phyloP scores from a whole-genome alignment of 192 early-diverging fungal genomes.

The Coemansia sp. region DNA sequence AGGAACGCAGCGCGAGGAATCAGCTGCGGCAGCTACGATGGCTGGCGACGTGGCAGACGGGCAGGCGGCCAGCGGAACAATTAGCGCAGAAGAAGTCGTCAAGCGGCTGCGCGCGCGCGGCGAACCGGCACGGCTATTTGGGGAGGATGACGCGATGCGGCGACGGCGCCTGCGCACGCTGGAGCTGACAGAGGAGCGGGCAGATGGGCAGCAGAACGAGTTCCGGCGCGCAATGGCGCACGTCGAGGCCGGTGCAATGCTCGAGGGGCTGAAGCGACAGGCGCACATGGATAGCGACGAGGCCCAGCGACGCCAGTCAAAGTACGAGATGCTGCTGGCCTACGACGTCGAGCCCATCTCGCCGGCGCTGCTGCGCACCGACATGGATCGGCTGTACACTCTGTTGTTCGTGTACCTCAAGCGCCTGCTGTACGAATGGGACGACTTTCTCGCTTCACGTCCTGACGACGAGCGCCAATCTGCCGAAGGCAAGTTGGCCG shows the following conservation, averaged over 20 bases:
- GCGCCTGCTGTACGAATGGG: constrained; percentile 84
- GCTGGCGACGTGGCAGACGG: background rate
- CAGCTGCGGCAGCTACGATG: background rate
- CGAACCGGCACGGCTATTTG: constrained; percentile 90
- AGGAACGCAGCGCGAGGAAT: too few species aligned
- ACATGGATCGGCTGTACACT: constrained; percentile 65
- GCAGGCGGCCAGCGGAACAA: constrained; percentile 3
- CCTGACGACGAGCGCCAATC: constrained; percentile 77
- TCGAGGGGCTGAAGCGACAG: constrained; percentile 65
- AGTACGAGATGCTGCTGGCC: constrained; percentile 29
- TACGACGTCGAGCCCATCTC: constrained; percentile 71
- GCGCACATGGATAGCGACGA: constrained; percentile 48
- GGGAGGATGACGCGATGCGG: constrained; percentile 76
- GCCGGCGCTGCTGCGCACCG: constrained; percentile 64
- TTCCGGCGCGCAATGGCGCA: constrained; percentile 78
- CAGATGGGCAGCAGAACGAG: constrained; percentile 87
- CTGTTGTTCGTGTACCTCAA: constrained; percentile 82
- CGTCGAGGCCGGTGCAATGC: constrained; percentile 70
- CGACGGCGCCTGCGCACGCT: constrained; percentile 71
- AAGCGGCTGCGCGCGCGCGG: constrained; percentile 77
- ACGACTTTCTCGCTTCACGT: constrained; percentile 62
- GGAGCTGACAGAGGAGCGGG: constrained; percentile 76
- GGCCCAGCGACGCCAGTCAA: constrained; percentile 23
- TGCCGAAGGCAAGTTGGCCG: constrained; percentile 71
- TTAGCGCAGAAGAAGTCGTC: constrained; percentile 69